These are phyloP conservation scores for Pisolithus microcarpus DNA, from an alignment of 768 basidiomycete species.

Conservation along the genomic window DNA sequence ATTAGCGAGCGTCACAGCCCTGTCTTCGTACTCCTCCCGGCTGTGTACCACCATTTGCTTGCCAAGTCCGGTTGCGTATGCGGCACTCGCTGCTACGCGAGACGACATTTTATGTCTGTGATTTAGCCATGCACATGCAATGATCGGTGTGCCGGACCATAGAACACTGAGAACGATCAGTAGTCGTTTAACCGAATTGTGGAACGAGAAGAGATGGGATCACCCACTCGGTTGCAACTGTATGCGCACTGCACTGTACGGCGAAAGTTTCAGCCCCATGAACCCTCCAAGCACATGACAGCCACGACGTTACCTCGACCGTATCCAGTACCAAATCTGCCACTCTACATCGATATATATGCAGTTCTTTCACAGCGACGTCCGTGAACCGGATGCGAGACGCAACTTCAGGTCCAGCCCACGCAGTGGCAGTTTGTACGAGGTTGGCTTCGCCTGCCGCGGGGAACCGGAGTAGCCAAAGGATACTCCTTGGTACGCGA, in stretches of 20 bases:
- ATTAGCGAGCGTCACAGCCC: conserved; percentile 36
- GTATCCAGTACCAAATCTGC: conserved; percentile 48
- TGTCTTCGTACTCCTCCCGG: conserved; percentile 38
- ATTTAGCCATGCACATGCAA: conserved; percentile 39
- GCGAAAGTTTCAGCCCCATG: neutral
- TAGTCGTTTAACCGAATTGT: neutral
- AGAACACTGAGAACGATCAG: conserved; percentile 30
- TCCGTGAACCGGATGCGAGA: conserved; percentile 43
- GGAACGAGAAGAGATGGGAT: neutral
- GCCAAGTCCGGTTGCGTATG: conserved; percentile 41
- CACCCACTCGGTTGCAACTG: conserved; percentile 42
- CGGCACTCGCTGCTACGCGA: conserved; percentile 44
- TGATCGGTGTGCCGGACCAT: conserved; percentile 45
- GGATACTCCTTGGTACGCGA: conserved; percentile 38
- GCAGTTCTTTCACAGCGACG: conserved; percentile 39
- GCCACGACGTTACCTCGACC: conserved; percentile 31
- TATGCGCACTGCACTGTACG: conserved; percentile 44
- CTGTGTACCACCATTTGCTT: conserved; percentile 39
- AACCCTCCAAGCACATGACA: neutral
- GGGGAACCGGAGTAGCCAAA: conserved; percentile 50
- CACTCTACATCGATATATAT: conserved; percentile 40
- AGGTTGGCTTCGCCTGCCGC: conserved; percentile 40
- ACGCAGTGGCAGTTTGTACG: conserved; percentile 32
- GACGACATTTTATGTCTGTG: conserved; percentile 45
- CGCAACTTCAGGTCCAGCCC: conserved; percentile 42